A percentile compares a stretch with the other conserved stretches of the same genome.
Conservation (phyloP, 2,329 filamentous ascomycete species). For the Penicillium concentricum region DNA sequence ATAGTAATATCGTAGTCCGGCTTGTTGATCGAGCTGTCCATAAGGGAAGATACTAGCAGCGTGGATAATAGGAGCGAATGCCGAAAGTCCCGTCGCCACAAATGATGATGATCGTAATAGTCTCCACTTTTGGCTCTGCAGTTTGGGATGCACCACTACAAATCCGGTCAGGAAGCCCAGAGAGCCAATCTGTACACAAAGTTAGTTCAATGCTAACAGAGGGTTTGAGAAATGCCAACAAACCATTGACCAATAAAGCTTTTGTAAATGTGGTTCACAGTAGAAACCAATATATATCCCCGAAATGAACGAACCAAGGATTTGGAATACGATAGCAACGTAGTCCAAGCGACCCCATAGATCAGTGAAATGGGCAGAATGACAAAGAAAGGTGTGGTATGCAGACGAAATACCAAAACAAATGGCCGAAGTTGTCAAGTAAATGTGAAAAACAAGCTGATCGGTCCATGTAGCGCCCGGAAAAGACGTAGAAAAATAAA, state of each 20-base stretch:
- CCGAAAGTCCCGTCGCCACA: constrained; percentile 33
- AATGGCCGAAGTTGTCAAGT: constrained; percentile 13
- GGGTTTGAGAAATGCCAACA: not conserved
- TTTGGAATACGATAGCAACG: constrained; percentile 34
- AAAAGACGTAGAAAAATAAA: constrained; percentile 13
- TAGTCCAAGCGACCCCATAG: constrained; percentile 33
- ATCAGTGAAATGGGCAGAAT: constrained; percentile 27
- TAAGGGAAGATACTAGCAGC: constrained; percentile 19
- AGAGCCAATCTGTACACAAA: constrained; percentile 25
- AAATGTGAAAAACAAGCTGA: constrained; percentile 20
- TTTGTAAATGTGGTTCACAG: constrained; percentile 29
- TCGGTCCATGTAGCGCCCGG: constrained; percentile 11
- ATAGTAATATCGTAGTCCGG: constrained; percentile 32
- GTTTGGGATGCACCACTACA: constrained; percentile 36
- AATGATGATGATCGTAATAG: constrained; percentile 28
- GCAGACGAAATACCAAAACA: constrained; percentile 21
- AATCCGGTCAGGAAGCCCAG: constrained; percentile 31
- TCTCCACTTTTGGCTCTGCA: constrained; percentile 32
- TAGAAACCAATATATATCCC: constrained; percentile 39
- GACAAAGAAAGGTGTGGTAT: constrained; percentile 38
- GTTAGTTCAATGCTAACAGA: not conserved
- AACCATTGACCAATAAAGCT: constrained; percentile 39
- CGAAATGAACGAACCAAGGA: constrained; percentile 36
- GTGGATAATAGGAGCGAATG: constrained; percentile 36
- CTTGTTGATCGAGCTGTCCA: constrained; percentile 26